Conservation (phyloP, 1,284 basidiomycete species). For the Wallemia mellicola region DNA sequence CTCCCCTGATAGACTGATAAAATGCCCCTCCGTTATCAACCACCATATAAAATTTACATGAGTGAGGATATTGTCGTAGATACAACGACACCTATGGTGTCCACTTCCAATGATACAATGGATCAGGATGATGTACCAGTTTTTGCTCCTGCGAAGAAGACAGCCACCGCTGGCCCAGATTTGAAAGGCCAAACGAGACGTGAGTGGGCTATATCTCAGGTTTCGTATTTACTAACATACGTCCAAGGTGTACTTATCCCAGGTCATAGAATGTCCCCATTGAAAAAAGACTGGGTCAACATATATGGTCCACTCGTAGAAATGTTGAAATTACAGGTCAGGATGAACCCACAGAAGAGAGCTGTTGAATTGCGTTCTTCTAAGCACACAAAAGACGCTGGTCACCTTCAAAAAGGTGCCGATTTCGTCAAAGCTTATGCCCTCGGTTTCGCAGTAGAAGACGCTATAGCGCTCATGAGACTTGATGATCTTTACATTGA, state of each 20-base stretch:
- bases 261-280: conserved; percentile 82
- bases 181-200: conserved; percentile 1
- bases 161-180: neutral
- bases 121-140: neutral
- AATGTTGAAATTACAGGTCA: conserved; percentile 69
- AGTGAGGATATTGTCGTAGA: neutral
- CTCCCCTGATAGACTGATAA: no score
- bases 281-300: conserved; percentile 92
- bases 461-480: conserved; percentile 75
- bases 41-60: neutral
- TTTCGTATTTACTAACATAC: neutral
- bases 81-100: neutral
- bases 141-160: neutral
- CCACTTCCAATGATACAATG: neutral
- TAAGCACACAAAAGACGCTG: conserved; percentile 68
- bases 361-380: conserved; percentile 82
- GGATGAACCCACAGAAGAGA: conserved; percentile 75
- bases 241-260: conserved; percentile 41
- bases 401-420: conserved; percentile 82
- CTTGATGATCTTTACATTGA: conserved; percentile 93
- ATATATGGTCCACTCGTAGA: conserved; percentile 90
- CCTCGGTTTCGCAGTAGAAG: conserved; percentile 77
- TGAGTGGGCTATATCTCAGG: neutral
- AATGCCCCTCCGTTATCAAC: no score
- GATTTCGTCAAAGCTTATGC: conserved; percentile 92